Evolutionary conservation across 2,329 filamentous ascomycete species (phyloP).

Genomic region (Xylaria sp.): DNA sequence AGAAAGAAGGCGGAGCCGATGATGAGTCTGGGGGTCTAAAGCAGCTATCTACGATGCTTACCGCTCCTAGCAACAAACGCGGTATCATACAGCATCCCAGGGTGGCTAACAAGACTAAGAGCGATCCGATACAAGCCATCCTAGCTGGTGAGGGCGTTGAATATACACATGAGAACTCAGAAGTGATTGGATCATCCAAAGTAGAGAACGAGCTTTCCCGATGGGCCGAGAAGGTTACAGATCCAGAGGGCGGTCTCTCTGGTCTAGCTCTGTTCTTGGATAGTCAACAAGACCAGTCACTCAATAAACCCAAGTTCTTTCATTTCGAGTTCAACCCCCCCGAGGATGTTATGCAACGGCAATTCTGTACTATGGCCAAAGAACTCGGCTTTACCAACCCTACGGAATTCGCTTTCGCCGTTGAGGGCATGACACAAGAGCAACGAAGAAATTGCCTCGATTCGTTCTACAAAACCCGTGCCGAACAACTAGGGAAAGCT

Average conservation of each 20-base stretch:
- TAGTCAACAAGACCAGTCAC: conserved; percentile 54
- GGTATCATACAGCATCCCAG: conserved; percentile 50
- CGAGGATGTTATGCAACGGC: conserved; percentile 75
- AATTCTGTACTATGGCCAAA: conserved; percentile 91
- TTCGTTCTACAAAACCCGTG: conserved; percentile 77
- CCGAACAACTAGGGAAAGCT: conserved; percentile 58
- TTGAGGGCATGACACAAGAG: conserved; percentile 90
- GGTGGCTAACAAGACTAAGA: conserved; percentile 56
- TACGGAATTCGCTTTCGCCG: conserved; percentile 86
- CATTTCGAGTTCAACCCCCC: conserved; percentile 75
- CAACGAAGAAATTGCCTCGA: conserved; percentile 82
- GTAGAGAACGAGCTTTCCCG: conserved; percentile 87
- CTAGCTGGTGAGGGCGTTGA: conserved; percentile 87
- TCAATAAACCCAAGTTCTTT: conserved; percentile 40
- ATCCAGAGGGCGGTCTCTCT: conserved; percentile 58
- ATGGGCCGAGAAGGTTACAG: conserved; percentile 71
- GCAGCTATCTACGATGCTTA: conserved; percentile 73
- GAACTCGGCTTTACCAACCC: conserved; percentile 79
- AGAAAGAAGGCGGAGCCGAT: conserved; percentile 60
- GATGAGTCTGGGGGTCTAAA: conserved; percentile 74
- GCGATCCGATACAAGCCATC: conserved; percentile 88
- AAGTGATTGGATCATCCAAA: conserved; percentile 91
- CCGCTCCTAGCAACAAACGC: conserved; percentile 58
- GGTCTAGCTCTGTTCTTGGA: conserved; percentile 68
- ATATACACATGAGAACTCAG: conserved; percentile 96